Evolutionary conservation across 345 rosid genomes (phyloP), one percentile per base, ranked within the genome.

Genomic region (Nephelium lappaceum): DNA sequence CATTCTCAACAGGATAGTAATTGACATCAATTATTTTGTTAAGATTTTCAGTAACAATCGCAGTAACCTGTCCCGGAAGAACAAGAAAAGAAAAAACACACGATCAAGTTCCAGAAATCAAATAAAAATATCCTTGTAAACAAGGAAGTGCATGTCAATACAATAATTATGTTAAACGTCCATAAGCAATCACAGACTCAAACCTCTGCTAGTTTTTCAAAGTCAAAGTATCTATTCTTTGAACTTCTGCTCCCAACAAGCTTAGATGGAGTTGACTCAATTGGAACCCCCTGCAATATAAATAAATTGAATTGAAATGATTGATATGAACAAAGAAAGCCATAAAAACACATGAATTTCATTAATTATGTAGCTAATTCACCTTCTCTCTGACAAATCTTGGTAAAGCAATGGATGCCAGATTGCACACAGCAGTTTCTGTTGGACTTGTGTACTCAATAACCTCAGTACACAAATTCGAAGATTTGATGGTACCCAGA

Each of bases 401-500:
- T 1, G 97, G 95, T 64, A 93, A 83, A 41, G 98, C 98, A 88
- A 95, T 93, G 25, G 98, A 95, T 71, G 98, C 98, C 78, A 95
- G 88, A 84, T 95, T 95, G 84, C 98, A 95, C 19, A 95, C 98
- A 75, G 97, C 98, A 51, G 98, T 92, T 83, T 95, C 97, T 41
- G 95, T 87, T 79, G 98, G 98, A 77, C 98, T 95, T 25, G 97
- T 87, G 75, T 93, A 95, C 78, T 93, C 92, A 74, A 95, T 91
- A 55, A 95, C 90, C 86, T 93, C 98, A 65, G 97, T 91, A 79
- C 97, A 95, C 88, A 95, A 83, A 84, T 95, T 95, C 15, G 98
- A 95, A 82, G 95, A 93, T 77, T 95, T 95, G 38, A 95, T 93
- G 14, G 98, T 95, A 21, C 98, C 98, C 67, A 95, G 83, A 81